Evolutionary conservation across 176 grass and related monocot genomes (phyloP).

Genomic region (Aegilops bicornis): DNA sequence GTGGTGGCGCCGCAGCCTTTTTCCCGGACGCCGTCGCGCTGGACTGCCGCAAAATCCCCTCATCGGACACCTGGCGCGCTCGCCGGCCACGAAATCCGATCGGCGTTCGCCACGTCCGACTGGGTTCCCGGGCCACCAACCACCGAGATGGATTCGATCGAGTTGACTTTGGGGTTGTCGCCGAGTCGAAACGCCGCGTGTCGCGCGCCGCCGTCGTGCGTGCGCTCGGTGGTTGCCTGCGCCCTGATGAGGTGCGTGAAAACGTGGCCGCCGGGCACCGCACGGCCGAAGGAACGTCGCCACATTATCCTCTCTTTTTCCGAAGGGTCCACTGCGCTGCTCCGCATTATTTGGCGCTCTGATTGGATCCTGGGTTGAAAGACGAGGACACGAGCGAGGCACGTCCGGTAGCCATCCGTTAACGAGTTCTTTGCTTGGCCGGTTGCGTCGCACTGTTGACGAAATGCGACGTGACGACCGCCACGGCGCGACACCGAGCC

Average conservation of each 20-base stretch:
- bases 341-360: neutral
- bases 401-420: neutral
- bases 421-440: neutral
- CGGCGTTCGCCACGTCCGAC: neutral
- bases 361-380: neutral
- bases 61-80: neutral
- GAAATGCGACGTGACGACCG: too few species aligned
- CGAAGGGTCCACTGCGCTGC: neutral
- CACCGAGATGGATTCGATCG: neutral
- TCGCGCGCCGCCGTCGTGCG: neutral
- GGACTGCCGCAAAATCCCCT: neutral
- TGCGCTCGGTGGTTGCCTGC: constrained; percentile 14
- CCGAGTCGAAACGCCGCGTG: neutral
- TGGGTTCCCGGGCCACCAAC: neutral
- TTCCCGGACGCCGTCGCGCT: neutral
- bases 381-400: neutral
- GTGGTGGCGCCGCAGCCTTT: neutral
- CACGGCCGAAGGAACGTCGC: neutral
- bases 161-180: neutral
- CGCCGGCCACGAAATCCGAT: neutral
- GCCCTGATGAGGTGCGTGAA: neutral
- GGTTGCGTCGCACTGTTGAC: neutral
- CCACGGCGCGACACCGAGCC: neutral
- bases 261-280: constrained; percentile 9
- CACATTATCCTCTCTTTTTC: neutral